These are phyloP conservation scores for Ilex paraguariensis DNA, from an alignment of 305 asterid genomes.

Conservation along the genomic window DNA sequence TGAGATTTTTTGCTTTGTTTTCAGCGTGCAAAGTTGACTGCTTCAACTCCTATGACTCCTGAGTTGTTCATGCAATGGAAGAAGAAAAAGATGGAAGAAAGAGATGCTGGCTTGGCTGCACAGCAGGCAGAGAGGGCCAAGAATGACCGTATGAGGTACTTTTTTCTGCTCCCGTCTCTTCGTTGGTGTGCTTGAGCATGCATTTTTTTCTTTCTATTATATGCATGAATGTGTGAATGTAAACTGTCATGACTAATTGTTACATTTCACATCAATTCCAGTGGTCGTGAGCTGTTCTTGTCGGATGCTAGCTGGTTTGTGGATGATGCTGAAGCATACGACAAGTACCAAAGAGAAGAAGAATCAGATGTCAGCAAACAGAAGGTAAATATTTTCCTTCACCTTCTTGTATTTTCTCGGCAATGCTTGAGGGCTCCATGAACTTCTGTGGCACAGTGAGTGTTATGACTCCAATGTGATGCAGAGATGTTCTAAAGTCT, in stretches of 20 bases:
- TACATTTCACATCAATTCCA: constrained; percentile 20
- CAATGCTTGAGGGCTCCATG: constrained; percentile 5
- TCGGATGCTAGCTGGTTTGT: constrained; percentile 80
- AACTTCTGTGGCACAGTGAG: not conserved
- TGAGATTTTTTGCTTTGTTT: constrained; percentile 16
- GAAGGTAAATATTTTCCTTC: constrained; percentile 34
- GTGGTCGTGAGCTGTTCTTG: constrained; percentile 97
- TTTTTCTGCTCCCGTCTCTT: constrained; percentile 2
- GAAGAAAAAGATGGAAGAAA: constrained; percentile 71
- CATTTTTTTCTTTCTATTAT: not conserved
- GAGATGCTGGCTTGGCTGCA: constrained; percentile 76
- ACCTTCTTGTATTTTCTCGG: constrained; percentile 3
- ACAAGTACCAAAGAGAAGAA: constrained; percentile 63
- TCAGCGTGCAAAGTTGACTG: constrained; percentile 72
- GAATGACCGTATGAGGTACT: constrained; percentile 94
- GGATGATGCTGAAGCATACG: constrained; percentile 92
- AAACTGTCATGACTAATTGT: not conserved
- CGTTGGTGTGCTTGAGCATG: not conserved
- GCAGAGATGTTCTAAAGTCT: not conserved
- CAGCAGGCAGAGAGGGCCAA: constrained; percentile 91
- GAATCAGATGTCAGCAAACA: constrained; percentile 29
- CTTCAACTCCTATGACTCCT: constrained; percentile 70
- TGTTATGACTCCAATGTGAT: no score
- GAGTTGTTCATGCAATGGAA: constrained; percentile 58
- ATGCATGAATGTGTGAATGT: not conserved